Evolutionary conservation across 768 basidiomycete species (phyloP), one percentile per base, ranked within the genome.

Genomic region (Pilatotrama ljubarskyi): DNA sequence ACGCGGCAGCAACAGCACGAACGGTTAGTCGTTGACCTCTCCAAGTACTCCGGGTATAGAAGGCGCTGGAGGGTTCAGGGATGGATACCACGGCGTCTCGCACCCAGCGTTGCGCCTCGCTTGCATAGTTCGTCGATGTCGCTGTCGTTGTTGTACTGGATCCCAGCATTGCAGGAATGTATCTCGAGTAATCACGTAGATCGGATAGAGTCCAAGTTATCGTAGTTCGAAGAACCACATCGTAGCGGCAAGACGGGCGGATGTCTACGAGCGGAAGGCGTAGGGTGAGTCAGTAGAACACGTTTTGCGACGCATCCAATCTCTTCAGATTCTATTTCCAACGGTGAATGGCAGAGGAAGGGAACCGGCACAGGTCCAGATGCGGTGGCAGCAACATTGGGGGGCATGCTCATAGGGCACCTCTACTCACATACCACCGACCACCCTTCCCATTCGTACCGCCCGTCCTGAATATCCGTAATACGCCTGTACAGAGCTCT

Each of bases 381-480:
- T n/a, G n/a, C n/a, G n/a, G n/a, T n/a, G n/a, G n/a, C n/a, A n/a
- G n/a, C n/a, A n/a, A n/a, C n/a, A n/a, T n/a, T n/a, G n/a, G n/a
- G n/a, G n/a, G n/a, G n/a, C n/a, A n/a, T 10, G 29, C 4, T 32
- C 5, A 32, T 4, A 32, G 29, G 4, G 29, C 5, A 32, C 1
- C 18, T 5, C 20, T 20, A 50, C 18, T 68, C 65, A 36, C 79
- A 73, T 55, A 70, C 22, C 13, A 88, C 81, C 47, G 82, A 81
- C 91, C 91, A 93, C 8, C 76, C 81, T 53, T 85, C 76, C 67
- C 82, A 90, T 43, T 83, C 77, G 5, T 74, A 69, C 64, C 75
- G 76, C 0, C 91, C 91, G 59, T 85, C 84, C 74, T 93, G 92
- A 29, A 93, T 86, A 43, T 80, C 91, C 36, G 86, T 78, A 18